phyloP scores from a whole-genome alignment of 75 land plant species.

The Ceratopteris richardii region DNA sequence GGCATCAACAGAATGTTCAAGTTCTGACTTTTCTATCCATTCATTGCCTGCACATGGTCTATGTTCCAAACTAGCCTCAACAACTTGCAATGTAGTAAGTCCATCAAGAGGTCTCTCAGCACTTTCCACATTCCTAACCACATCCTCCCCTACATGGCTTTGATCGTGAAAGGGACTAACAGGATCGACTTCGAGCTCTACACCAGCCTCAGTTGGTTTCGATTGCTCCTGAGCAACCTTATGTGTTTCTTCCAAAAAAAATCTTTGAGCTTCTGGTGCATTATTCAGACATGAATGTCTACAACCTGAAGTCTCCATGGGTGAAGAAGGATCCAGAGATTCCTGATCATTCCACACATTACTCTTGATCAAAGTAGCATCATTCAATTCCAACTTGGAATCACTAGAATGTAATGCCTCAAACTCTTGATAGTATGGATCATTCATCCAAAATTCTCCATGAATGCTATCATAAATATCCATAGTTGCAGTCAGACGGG shows the following conservation, averaged over 20 bases:
- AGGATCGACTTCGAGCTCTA: background rate
- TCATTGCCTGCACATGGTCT: background rate
- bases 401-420: background rate
- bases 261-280: too few relatives aligned
- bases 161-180: background rate
- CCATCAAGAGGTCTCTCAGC: background rate
- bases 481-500: background rate
- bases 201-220: too few relatives aligned
- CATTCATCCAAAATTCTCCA: conserved; percentile 2
- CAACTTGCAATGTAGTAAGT: background rate
- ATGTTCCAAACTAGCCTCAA: background rate
- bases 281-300: too few relatives aligned
- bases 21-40: background rate
- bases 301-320: too few relatives aligned
- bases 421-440: background rate
- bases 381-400: too few relatives aligned
- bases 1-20: background rate
- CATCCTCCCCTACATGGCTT: background rate
- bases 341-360: too few relatives aligned
- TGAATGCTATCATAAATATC: background rate
- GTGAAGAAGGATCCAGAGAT: too few relatives aligned
- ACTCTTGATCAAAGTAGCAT: too few relatives aligned
- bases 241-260: too few relatives aligned
- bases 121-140: background rate
- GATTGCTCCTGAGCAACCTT: too few relatives aligned